A percentile compares a stretch with the other conserved stretches of the same genome.
phyloP scores from a whole-genome alignment of 768 basidiomycete species.

The Hygrophorus pudorinus region DNA sequence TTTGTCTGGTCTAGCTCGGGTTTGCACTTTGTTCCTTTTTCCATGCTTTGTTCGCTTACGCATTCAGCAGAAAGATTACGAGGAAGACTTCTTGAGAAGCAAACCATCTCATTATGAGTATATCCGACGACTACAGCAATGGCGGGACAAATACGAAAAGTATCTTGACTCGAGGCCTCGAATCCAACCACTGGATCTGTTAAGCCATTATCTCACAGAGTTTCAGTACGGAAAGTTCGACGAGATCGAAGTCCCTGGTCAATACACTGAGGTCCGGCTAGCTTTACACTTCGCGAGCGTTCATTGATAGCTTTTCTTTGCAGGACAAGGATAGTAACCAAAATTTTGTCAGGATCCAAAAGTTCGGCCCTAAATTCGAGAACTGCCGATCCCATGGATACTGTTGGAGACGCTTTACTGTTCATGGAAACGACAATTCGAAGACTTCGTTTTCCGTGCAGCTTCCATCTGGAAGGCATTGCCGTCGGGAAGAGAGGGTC shows the following conservation, averaged over 20 bases:
- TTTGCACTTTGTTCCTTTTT: conserved; percentile 21
- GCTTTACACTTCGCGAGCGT: not conserved
- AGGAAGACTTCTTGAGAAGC: conserved; percentile 78
- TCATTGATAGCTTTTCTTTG: not conserved
- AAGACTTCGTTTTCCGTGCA: conserved; percentile 86
- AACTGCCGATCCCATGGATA: conserved; percentile 79
- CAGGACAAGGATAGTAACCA: conserved; percentile 94
- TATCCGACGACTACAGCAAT: conserved; percentile 79
- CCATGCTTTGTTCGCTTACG: conserved; percentile 3
- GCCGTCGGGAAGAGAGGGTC: conserved; percentile 86
- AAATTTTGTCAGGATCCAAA: conserved; percentile 82
- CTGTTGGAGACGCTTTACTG: conserved; percentile 83
- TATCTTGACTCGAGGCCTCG: conserved; percentile 76
- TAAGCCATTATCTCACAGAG: conserved; percentile 91
- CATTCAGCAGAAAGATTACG: conserved; percentile 64
- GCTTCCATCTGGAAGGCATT: conserved; percentile 73
- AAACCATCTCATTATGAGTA: conserved; percentile 81
- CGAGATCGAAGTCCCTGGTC: conserved; percentile 97
- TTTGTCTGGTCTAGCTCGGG: conserved; percentile 47
- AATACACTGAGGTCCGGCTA: conserved; percentile 84
- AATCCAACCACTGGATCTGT: conserved; percentile 71
- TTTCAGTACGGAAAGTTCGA: conserved; percentile 98
- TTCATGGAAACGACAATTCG: conserved; percentile 89
- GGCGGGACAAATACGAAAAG: conserved; percentile 87
- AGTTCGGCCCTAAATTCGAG: conserved; percentile 86